Evolutionary conservation across 129 eudicot genomes (phyloP), one percentile per base, ranked within the genome.

Genomic region (Ambrosia trifida): DNA sequence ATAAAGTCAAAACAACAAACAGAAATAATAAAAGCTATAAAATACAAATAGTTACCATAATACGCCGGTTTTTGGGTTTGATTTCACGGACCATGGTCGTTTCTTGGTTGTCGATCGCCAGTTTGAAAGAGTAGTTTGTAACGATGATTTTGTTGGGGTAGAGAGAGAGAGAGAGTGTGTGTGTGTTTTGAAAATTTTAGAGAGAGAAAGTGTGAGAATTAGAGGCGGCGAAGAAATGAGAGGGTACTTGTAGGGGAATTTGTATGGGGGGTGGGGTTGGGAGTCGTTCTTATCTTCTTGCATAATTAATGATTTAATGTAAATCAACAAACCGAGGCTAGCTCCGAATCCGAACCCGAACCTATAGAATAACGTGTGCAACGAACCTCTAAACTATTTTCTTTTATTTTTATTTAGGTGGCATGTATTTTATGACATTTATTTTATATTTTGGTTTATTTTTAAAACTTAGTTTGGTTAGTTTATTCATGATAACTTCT

Each of bases 31-130:
- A 24, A 24, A 24, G 28, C 1, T 24, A 24, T 24, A 1, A 24
- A 24, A 24, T 16, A 7, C 1, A 24, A 24, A 24, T 16, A 7
- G 2, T 18, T 58, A 93, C 96, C 98, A 87, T 89, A 11, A 89
- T 82, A 53, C 91, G 79, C 61, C 91, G 83, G 83, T 77, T 92
- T 63, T 85, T 87, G 20, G 95, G 92, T 78, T 87, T 93, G 77
- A 88, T 84, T 72, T 91, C 96, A 30, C 92, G 87, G 64, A 86
- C 85, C 16, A 81, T 61, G 18, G 84, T 45, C 28, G 95, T 16
- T 67, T 89, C 95, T 49, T 93, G 98, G 72, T 82, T 83, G 24
- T 83, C 98, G 77, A 89, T 86, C 83, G 98, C 96, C 98, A 92
- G 79, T 54, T 83, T 83, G 45, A 53, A 32, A 45, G 43, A 10